Base-by-base conservation (phyloP, 1,139 yeast genomes). In the Taphrina sp. region DNA sequence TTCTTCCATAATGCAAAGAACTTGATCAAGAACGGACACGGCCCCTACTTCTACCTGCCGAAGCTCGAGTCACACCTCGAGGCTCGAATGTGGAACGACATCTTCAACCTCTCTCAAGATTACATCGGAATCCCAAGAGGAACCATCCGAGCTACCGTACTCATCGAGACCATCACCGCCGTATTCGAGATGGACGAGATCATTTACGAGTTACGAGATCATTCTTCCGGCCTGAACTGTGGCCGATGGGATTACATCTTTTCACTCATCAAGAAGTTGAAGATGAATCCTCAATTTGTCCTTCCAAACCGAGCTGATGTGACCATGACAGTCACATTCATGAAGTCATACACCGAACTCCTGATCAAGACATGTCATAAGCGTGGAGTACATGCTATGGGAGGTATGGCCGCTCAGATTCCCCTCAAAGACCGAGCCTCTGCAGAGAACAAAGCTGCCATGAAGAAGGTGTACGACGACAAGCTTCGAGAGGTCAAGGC, bases 241-340 rank as follows among this genome's bases (percentile, higher is more conserved):
- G 90, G 90, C 64, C 76, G 90, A 70, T 84, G 90, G 90, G 90
- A 83, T 71, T 83, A 83, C 73, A 82, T 83, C 65, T 83, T 83
- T 74, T 80, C 85, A 31, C 80, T 77, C 69, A 82, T 83, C 69
- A 83, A 83, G 72, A 77, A 80, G 61, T 75, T 83, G 68, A 76
- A 87, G 70, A 76, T 76, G 65, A 82, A 80, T 67, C 76, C 79
- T 46, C 81, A 79, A 62, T 81, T 79, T 64, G 74, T 82, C 59
- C 74, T 83, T 56, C 90, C 90, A 23, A 89, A 83, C 69, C 78
- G 90, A 66, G 75, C 80, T 37, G 87, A 81, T 66, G 86, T 83
- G 53, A 82, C 85, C 42, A 83, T 83, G 90, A 73, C 77, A 61
- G 85, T 82, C 55, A 87, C 87, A 44, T 83, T 83, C 72, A 82